Evolutionary conservation across 1,284 basidiomycete species (phyloP).

Genomic region (Trametes sp.): DNA sequence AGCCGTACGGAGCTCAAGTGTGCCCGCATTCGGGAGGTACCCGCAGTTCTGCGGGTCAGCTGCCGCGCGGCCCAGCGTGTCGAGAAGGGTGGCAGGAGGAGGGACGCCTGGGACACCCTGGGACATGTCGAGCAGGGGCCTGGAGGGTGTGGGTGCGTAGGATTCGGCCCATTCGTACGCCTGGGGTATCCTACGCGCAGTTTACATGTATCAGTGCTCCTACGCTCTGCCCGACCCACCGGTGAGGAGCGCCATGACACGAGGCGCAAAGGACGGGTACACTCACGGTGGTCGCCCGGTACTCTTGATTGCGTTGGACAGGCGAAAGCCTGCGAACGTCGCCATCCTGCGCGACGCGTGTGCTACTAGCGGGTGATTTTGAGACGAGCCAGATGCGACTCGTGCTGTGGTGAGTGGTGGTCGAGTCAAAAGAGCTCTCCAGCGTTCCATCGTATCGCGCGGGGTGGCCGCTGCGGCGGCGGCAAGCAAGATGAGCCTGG

Average conservation of each 20-base stretch:
- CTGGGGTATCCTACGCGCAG: slow-evolving; percentile 63
- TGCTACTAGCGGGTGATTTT: too few relatives aligned
- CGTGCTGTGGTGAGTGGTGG: neutral
- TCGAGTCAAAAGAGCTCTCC: neutral
- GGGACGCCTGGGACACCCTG: slow-evolving; percentile 79
- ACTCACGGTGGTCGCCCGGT: slow-evolving; percentile 34
- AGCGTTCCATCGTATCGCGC: slow-evolving; percentile 1
- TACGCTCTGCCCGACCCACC: too few relatives aligned
- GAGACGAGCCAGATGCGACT: neutral
- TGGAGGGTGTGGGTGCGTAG: slow-evolving; percentile 53
- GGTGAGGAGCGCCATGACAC: neutral
- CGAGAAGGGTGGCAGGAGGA: slow-evolving; percentile 63
- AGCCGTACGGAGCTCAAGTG: slow-evolving; percentile 60
- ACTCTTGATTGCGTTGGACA: slow-evolving; percentile 27
- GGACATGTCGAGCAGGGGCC: slow-evolving; percentile 77
- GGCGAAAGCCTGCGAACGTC: slow-evolving; percentile 22
- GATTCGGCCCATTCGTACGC: slow-evolving; percentile 70
- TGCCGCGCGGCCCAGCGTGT: slow-evolving; percentile 56
- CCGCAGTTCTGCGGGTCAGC: slow-evolving; percentile 57
- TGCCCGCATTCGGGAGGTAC: slow-evolving; percentile 77
- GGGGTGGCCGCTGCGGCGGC: too few relatives aligned
- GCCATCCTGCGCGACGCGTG: neutral
- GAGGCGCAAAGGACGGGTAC: neutral
- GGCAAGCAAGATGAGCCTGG: neutral
- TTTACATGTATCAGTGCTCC: neutral